Base-by-base conservation (phyloP, 2,329 filamentous ascomycete species). In the Allantophomopsis cytisporea region DNA sequence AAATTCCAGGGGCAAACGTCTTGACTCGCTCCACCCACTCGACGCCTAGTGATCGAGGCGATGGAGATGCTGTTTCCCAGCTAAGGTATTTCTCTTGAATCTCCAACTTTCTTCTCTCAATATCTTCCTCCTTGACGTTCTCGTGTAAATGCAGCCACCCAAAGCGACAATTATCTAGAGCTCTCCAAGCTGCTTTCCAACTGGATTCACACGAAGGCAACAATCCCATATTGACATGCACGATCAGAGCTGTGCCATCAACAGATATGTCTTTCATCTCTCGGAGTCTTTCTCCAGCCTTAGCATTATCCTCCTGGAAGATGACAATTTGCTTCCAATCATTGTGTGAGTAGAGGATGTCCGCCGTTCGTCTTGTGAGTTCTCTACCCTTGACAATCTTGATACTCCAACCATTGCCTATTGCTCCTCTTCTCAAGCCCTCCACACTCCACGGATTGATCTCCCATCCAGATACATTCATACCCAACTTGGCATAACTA, bases 361-460 rank as follows among this genome's bases (percentile, higher is more conserved):
- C 48, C 23, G 60, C 55, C 15, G 63, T 51, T 2, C 61, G 56
- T 7, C 53, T 45, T 2, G 55, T 52, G 15, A 69, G 52, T 1
- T 68, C 63, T 1, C 52, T 50, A 0, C 54, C 56, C 12, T 54
- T 51, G 0, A 83, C 58, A 12, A 83, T 66, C 41, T 61, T 64
- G 7, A 79, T 71, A 0, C 54, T 58, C 77, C 80, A 87, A 31
- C 72, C 69, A 53, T 88, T 88, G 21, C 60, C 73, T 35, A 65
- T 51, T 20, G 88, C 84, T 16, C 87, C 89, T 47, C 83, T 73
- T 18, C 77, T 68, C 53, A 96, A 58, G 0, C 83, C 87, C 62
- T 95, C 86, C 28, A 94, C 72, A 47, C 80, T 87, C 80, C 88
- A 83, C 0, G 81, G 80, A 56, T 94, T 95, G 35, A 95, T 64